Conservation (phyloP, 768 basidiomycete species). For the Gloeopeniophorella convolvens region DNA sequence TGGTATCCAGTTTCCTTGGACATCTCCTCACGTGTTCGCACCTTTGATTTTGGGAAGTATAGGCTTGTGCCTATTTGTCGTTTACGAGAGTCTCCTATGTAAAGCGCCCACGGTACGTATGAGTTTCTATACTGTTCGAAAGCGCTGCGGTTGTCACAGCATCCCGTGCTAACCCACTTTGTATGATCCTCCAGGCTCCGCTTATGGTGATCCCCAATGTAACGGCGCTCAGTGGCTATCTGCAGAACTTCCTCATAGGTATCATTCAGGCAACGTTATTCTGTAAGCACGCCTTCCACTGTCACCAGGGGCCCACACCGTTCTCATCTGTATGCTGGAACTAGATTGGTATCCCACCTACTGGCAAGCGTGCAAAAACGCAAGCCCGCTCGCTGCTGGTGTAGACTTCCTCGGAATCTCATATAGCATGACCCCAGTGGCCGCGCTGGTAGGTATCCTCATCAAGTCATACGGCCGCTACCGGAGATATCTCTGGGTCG, state of each 20-base stretch:
- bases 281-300: too few relatives aligned
- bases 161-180: too few relatives aligned
- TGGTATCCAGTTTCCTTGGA: conserved; percentile 32
- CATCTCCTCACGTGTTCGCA: conserved; percentile 23
- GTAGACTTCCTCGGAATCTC: conserved; percentile 28
- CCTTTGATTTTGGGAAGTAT: conserved; percentile 29
- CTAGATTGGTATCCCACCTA: conserved; percentile 37
- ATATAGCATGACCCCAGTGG: conserved; percentile 28
- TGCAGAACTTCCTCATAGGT: conserved; percentile 27
- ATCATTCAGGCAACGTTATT: conserved; percentile 20
- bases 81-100: conserved; percentile 33
- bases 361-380: conserved; percentile 36
- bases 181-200: conserved; percentile 25
- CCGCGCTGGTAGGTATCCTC: conserved; percentile 29
- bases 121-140: too few relatives aligned
- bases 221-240: conserved; percentile 30
- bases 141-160: too few relatives aligned
- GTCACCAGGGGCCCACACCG: too few relatives aligned
- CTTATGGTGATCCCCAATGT: conserved; percentile 27
- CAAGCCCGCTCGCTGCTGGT: conserved; percentile 32
- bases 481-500: conserved; percentile 29
- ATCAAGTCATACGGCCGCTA: conserved; percentile 29
- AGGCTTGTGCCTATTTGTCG: conserved; percentile 32
- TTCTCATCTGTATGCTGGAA: too few relatives aligned
- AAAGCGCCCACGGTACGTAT: conserved; percentile 29